A percentile compares a stretch with the other conserved stretches of the same genome.
phyloP scores from a whole-genome alignment of 2,329 filamentous ascomycete genomes.

The Phyllosticta citrichinensis region DNA sequence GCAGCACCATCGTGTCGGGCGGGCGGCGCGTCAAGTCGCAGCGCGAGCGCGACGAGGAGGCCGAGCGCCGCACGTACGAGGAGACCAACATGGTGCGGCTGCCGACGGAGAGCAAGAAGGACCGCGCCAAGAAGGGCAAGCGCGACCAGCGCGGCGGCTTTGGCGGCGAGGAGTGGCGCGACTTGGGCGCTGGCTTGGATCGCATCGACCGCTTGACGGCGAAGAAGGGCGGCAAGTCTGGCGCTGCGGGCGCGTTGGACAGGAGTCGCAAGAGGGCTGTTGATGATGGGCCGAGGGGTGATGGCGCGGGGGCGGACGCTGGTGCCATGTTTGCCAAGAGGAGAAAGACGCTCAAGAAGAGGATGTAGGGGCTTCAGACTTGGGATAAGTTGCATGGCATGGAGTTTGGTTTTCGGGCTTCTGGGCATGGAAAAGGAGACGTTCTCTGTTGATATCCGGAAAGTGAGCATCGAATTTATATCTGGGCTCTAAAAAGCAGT shows the following conservation, averaged over 20 bases:
- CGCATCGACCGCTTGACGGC: slow-evolving; percentile 75
- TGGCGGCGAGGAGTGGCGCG: slow-evolving; percentile 89
- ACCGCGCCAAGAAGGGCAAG: slow-evolving; percentile 53
- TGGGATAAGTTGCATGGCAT: neutral
- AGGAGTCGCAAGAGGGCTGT: slow-evolving; percentile 71
- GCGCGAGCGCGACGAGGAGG: slow-evolving; percentile 65
- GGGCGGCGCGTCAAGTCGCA: slow-evolving; percentile 72
- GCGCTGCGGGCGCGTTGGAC: slow-evolving; percentile 50
- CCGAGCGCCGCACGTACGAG: slow-evolving; percentile 76
- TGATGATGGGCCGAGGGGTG: slow-evolving; percentile 63
- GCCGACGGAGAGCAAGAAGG: slow-evolving; percentile 81
- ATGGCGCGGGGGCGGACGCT: slow-evolving; percentile 52
- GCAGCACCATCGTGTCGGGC: slow-evolving; percentile 71
- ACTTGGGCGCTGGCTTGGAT: slow-evolving; percentile 74
- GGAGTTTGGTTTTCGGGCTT: neutral
- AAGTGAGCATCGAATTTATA: neutral
- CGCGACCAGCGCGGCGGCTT: slow-evolving; percentile 41
- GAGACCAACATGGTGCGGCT: slow-evolving; percentile 85
- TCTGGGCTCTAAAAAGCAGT: too few species aligned
- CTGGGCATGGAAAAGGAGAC: neutral
- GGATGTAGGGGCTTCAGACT: slow-evolving; percentile 15
- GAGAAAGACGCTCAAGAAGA: slow-evolving; percentile 43
- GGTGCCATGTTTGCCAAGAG: slow-evolving; percentile 68
- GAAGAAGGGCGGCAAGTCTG: slow-evolving; percentile 44
- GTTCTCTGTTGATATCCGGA: neutral